A percentile compares a stretch with the other conserved stretches of the same genome.
phyloP scores from a whole-genome alignment of 2,329 filamentous ascomycete species.

The Triangularia setosa region DNA sequence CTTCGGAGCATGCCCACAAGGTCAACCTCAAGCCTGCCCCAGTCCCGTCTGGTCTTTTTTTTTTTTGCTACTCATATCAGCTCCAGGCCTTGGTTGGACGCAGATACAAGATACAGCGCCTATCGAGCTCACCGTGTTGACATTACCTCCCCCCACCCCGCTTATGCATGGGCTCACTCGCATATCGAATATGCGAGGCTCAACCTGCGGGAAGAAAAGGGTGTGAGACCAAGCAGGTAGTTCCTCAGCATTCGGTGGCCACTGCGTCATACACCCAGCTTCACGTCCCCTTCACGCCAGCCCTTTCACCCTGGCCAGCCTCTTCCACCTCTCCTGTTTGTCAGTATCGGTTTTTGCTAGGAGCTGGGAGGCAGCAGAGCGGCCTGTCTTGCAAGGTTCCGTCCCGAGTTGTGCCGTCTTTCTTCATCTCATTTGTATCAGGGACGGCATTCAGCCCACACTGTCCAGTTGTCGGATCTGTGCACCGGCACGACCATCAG shows the following conservation, averaged over 20 bases:
- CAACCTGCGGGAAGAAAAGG: conserved; percentile 1
- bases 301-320: background rate
- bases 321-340: background rate
- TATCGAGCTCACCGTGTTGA: background rate
- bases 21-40: background rate
- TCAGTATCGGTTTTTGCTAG: background rate
- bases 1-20: background rate
- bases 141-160: background rate
- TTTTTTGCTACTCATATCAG: background rate
- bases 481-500: conserved; percentile 2
- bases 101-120: background rate
- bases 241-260: background rate
- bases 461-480: conserved; percentile 1
- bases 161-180: background rate
- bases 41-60: background rate
- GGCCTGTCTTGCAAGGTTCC: background rate
- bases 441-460: background rate
- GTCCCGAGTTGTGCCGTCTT: background rate
- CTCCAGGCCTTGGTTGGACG: background rate
- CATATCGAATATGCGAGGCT: conserved; percentile 12
- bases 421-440: background rate
- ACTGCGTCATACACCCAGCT: conserved; percentile 8
- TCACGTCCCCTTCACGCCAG: background rate
- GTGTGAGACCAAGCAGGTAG: background rate
- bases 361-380: background rate